Conservation (phyloP, 1,284 basidiomycete species). For the Ceratobasidium sp. region DNA sequence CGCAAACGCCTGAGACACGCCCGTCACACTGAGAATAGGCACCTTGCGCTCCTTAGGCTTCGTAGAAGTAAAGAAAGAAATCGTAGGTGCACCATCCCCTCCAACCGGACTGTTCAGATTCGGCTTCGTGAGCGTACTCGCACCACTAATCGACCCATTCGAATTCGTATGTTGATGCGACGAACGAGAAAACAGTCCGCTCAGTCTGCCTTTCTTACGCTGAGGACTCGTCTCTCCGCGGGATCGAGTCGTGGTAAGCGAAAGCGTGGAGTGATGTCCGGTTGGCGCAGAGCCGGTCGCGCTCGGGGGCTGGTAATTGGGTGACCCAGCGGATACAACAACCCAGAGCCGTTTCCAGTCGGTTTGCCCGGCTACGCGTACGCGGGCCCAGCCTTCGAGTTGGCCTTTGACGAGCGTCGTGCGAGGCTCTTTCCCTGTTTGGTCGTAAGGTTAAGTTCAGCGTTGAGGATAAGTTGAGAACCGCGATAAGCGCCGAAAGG, state of each 20-base stretch:
- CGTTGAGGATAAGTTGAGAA: constrained; percentile 4
- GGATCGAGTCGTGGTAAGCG: constrained; percentile 19
- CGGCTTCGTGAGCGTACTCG: constrained; percentile 4
- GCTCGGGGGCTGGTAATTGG: constrained; percentile 51
- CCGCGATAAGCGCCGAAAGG: constrained; percentile 17
- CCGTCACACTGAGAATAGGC: constrained; percentile 65
- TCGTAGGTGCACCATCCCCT: constrained; percentile 53
- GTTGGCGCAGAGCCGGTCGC: constrained; percentile 44
- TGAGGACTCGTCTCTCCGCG: not conserved
- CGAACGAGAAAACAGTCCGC: constrained; percentile 25
- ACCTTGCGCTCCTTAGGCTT: constrained; percentile 78
- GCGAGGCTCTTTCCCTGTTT: constrained; percentile 70
- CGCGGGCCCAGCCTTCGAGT: constrained; percentile 93
- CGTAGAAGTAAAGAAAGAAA: constrained; percentile 68
- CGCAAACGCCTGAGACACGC: constrained; percentile 72
- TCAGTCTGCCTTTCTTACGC: constrained; percentile 41
- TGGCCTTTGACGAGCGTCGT: constrained; percentile 75
- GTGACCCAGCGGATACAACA: constrained; percentile 60
- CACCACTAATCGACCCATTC: constrained; percentile 9
- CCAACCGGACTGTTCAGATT: not conserved
- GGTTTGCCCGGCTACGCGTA: constrained; percentile 92
- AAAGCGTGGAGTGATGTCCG: constrained; percentile 47
- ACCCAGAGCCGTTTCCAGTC: constrained; percentile 97
- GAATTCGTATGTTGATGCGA: constrained; percentile 28
- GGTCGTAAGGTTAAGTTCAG: constrained; percentile 33